Evolutionary conservation across 768 basidiomycete species (phyloP), one percentile per base, ranked within the genome.

Genomic region (Tulasnella sp.): DNA sequence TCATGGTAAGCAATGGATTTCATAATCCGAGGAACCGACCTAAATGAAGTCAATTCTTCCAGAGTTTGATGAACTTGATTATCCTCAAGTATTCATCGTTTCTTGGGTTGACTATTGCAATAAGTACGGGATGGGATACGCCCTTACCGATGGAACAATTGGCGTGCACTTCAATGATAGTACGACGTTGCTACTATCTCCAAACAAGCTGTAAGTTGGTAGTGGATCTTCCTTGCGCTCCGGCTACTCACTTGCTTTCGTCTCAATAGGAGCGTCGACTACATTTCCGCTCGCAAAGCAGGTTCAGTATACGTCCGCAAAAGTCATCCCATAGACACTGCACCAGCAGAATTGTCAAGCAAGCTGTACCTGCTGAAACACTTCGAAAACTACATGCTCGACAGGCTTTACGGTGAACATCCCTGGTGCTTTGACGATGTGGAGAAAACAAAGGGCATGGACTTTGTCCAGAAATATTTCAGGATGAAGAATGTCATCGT

Each of bases 111-210:
- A 98, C 65, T 98, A 98, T 62, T 93, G 89, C 64, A 88, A 91
- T 66, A 96, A 96, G 71, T 99, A 96, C 66, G 95, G 93, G n/a
- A 98, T 96, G 87, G 95, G 93, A 1, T 98, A 95, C 64, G 89
- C 90, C 3, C 70, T 98, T 61, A 93, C 90, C 16, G 91, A 99
- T 61, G 91, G 93, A 3, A 84, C 85, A 19, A 81, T 96, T 40
- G 89, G 90, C 4, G 88, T 96, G 19, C 81, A 96, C 66, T 99
- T 95, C 69, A 98, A 96, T 60, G 95, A 99, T 64, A 89, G 84
- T 62, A 88, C 90, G 13, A 83, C 76, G 27, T 63, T 95, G 56
- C 76, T 95, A 28, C 68, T 98, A 56, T 77, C 86, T 33, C 79
- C 93, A 1, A 83, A 86, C 60, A 92, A 88, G 65, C 68, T 78